Evolutionary conservation across 1,284 basidiomycete genomes (phyloP).

Genomic region (Coniferiporia weirii): DNA sequence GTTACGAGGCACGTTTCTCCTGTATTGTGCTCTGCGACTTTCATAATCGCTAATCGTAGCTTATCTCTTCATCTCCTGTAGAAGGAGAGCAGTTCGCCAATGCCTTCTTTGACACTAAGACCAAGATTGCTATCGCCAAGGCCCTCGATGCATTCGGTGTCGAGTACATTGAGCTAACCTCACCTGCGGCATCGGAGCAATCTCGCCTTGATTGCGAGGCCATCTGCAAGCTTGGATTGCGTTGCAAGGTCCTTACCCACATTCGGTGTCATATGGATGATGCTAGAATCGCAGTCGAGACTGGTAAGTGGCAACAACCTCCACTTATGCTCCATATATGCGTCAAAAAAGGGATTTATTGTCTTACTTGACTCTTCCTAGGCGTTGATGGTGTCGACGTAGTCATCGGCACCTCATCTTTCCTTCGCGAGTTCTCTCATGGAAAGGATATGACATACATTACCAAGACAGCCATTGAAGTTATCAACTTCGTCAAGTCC

Average conservation of each 20-base stretch:
- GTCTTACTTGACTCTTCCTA: constrained; percentile 27
- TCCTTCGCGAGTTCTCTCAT: constrained; percentile 98
- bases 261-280: constrained; percentile 99
- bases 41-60: background rate
- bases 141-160: constrained; percentile 97
- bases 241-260: constrained; percentile 97
- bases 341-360: background rate
- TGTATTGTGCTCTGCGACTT: constrained; percentile 1
- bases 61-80: constrained; percentile 30
- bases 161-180: constrained; percentile 99
- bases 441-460: constrained; percentile 99
- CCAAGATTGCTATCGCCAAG: constrained; percentile 99
- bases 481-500: constrained; percentile 99
- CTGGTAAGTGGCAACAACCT: constrained; percentile 51
- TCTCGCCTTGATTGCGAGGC: constrained; percentile 94
- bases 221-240: constrained; percentile 98
- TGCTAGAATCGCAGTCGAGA: constrained; percentile 97
- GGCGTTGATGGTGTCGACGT: constrained; percentile 99
- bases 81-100: constrained; percentile 99
- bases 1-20: constrained; percentile 64
- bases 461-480: constrained; percentile 98
- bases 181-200: constrained; percentile 96
- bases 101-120: constrained; percentile 99
- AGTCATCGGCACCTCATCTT: constrained; percentile 98
- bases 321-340: constrained; percentile 9